phyloP scores from a whole-genome alignment of 169 alveolate genomes.

The Eimeria praecox region DNA sequence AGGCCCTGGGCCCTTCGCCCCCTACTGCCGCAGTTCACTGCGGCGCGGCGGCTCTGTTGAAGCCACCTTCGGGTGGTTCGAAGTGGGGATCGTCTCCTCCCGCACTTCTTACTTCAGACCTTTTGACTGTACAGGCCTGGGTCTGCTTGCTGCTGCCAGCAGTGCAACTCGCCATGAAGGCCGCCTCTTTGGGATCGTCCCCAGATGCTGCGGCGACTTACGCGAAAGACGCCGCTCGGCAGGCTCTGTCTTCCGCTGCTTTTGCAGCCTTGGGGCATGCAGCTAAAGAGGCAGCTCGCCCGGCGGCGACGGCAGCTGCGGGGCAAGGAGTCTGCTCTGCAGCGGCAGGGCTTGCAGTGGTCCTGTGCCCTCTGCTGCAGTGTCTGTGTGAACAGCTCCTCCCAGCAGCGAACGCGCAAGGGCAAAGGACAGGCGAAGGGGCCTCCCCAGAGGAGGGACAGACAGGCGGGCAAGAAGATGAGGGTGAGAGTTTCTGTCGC shows the following conservation, averaged over 20 bases:
- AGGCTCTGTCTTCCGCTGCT: slow-evolving; percentile 28
- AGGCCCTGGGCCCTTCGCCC: slow-evolving; percentile 38
- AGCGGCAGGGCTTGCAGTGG: slow-evolving; percentile 14
- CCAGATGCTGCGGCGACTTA: background rate
- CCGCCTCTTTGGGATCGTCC: slow-evolving; percentile 37
- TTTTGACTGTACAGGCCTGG: slow-evolving; percentile 27
- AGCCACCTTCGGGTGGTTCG: background rate
- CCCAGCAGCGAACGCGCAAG: slow-evolving; percentile 30
- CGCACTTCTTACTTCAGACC: background rate
- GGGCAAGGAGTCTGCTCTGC: background rate
- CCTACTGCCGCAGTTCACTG: slow-evolving; percentile 40
- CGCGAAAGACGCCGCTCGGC: background rate
- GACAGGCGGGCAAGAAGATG: background rate
- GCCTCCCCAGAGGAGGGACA: background rate
- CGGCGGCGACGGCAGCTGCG: background rate
- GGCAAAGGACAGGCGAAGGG: background rate
- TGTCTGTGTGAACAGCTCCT: slow-evolving; percentile 46
- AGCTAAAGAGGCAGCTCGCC: background rate
- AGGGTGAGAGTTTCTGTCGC: background rate
- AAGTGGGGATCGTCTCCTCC: background rate
- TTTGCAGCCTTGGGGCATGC: slow-evolving; percentile 15
- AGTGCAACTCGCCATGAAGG: slow-evolving; percentile 30
- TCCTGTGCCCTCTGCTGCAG: slow-evolving; percentile 48
- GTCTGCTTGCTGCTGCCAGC: slow-evolving; percentile 39
- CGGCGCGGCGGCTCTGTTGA: slow-evolving; percentile 46